A percentile compares a stretch with the other conserved stretches of the same genome.
phyloP scores from a whole-genome alignment of 257 asterid species.

The Haberlea rhodopensis region DNA sequence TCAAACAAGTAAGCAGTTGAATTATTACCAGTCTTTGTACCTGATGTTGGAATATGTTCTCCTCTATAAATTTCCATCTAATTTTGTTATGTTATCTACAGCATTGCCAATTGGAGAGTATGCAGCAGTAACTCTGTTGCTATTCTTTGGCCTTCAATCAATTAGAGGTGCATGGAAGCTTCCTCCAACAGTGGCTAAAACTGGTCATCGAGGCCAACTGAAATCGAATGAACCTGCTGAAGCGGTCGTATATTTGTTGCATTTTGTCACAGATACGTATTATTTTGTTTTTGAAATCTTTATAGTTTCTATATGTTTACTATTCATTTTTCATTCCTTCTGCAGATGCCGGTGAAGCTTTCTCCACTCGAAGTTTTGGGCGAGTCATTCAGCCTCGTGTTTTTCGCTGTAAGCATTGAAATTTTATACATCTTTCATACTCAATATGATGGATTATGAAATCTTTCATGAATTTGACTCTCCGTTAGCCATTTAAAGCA shows the following conservation, averaged over 20 bases:
- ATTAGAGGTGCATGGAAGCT: conserved; percentile 96
- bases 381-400: conserved; percentile 95
- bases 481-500: not conserved
- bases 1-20: conserved; percentile 65
- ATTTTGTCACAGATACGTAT: not conserved
- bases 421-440: not conserved
- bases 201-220: conserved; percentile 47
- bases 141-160: conserved; percentile 94
- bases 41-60: not conserved
- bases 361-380: conserved; percentile 87
- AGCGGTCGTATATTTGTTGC: conserved; percentile 47
- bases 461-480: no score
- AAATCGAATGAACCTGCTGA: conserved; percentile 82
- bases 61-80: not conserved
- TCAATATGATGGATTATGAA: not conserved
- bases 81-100: conserved; percentile 23
- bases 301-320: not conserved
- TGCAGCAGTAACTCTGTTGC: conserved; percentile 83
- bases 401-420: conserved; percentile 76
- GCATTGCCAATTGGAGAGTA: conserved; percentile 95
- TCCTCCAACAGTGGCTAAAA: conserved; percentile 56
- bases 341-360: conserved; percentile 61
- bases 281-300: not conserved
- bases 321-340: conserved; percentile 2
- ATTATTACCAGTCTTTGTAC: not conserved